Evolutionary conservation across 2,329 filamentous ascomycete species (phyloP), one percentile per base, ranked within the genome.

Genomic region (Rutstroemia sp.): DNA sequence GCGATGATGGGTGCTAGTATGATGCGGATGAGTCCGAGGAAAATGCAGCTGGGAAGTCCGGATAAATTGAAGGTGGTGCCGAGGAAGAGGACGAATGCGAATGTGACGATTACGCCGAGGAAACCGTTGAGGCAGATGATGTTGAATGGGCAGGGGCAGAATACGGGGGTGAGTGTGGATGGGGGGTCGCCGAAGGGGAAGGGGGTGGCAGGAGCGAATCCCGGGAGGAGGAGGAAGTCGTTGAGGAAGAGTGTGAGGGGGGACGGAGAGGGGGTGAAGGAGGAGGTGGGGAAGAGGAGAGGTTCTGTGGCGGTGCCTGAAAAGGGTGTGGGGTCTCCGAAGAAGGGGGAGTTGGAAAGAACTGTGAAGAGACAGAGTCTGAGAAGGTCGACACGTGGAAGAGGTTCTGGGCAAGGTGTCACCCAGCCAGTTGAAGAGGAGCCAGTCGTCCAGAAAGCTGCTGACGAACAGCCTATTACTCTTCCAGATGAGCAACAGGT

Each of bases 21-120:
- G 16, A 27, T 55, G 42, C 17, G 52, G 30, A 21, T 52, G 27
- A 21, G 17, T 54, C 61, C 46, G 44, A 58, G 27, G 60, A 60
- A 40, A 59, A 65, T 50, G 58, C 62, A 34, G 57, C 4, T 40
- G 44, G 51, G 44, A 8, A 30, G 42, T n/a, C 51, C 44, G 6
- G 44, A 48, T 48, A 54, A 39, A 39, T 40, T 17, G 6, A 27
- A 48, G 21, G 51, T 54, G 34, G 34, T 67, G 21, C 64, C 66
- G 10, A 61, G 65, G 53, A 70, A 70, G 58, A 60, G 68, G 45
- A 70, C 66, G 48, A 69, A 68, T 62, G 55, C 63, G 4, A 65
- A 69, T 59, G 61, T 63, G 59, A 54, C 68, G 49, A 63, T 69
- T 53, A 68, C 67, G 27, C 68, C 67, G 9, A 63, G 62, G 58